These are phyloP conservation scores for Pyricularia pennisetigena DNA, from an alignment of 2,329 filamentous ascomycete genomes.

Conservation along the genomic window DNA sequence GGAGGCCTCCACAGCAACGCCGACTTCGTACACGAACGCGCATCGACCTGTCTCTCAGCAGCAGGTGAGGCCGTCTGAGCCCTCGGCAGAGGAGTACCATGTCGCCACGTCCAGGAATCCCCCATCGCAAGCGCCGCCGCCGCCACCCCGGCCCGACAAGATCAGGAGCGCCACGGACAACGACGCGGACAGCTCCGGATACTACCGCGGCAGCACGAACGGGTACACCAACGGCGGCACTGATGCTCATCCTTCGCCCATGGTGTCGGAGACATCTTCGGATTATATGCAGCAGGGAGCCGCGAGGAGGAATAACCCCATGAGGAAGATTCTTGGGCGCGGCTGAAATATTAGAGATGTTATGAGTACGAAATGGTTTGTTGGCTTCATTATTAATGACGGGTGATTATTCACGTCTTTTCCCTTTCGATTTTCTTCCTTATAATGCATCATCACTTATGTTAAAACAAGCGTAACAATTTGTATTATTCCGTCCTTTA, in stretches of 20 bases:
- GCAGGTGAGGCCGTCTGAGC: slow-evolving; percentile 2
- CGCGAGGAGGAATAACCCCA: slow-evolving; percentile 6
- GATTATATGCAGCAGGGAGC: slow-evolving; percentile 4
- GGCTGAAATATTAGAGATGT: background rate
- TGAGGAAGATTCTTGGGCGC: slow-evolving; percentile 11
- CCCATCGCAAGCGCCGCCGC: slow-evolving; percentile 16
- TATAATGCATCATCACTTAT: background rate
- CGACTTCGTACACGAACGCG: background rate
- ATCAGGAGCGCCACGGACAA: slow-evolving; percentile 12
- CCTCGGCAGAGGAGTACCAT: slow-evolving; percentile 11
- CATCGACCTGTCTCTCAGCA: background rate
- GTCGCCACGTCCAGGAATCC: slow-evolving; percentile 7
- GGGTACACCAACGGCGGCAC: slow-evolving; percentile 4
- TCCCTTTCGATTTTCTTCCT: background rate
- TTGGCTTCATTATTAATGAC: background rate
- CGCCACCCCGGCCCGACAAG: slow-evolving; percentile 23
- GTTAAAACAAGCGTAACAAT: background rate
- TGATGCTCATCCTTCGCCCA: background rate
- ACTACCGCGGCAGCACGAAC: background rate
- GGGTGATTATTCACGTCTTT: background rate
- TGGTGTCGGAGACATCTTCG: background rate
- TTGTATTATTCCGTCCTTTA: background rate
- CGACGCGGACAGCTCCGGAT: slow-evolving; percentile 6
- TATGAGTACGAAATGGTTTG: background rate
- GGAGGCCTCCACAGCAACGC: background rate